Percentiles rank a stretch among this genome's conserved stretches.
phyloP scores from a whole-genome alignment of 2,329 filamentous ascomycete genomes.

The Cladosporium sp. region DNA sequence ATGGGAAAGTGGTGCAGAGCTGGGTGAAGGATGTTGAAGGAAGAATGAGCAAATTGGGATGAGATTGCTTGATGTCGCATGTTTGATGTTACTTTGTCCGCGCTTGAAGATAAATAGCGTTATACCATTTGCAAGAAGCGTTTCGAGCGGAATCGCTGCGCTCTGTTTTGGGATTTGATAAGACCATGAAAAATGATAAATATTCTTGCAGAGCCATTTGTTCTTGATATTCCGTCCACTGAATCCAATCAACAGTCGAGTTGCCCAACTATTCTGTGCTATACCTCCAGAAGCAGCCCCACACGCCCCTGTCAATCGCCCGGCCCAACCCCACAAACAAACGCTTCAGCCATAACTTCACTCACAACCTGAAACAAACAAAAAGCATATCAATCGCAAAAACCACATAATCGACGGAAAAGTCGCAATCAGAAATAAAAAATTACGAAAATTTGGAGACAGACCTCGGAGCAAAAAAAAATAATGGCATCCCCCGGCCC shows the following conservation, averaged over 20 bases:
- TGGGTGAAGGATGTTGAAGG: conserved; percentile 87
- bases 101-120: not conserved
- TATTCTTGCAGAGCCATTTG: no score
- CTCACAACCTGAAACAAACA: not conserved
- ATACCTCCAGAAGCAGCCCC: no score
- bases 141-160: no score
- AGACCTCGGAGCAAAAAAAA: not conserved
- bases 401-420: not conserved
- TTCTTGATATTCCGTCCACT: no score
- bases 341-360: conserved; percentile 1
- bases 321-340: conserved; percentile 6
- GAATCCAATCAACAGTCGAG: no score
- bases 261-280: no score
- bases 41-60: conserved; percentile 5
- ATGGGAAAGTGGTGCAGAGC: conserved; percentile 77
- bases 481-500: conserved; percentile 17
- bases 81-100: no score
- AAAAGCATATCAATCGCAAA: not conserved
- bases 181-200: no score
- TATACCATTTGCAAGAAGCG: not conserved
- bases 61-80: not conserved
- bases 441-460: not conserved
- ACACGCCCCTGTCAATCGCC: no score
- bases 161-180: no score
- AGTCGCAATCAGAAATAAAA: not conserved